Evolutionary conservation across 2,329 filamentous ascomycete genomes (phyloP).

Genomic region (Beauveria sp.): DNA sequence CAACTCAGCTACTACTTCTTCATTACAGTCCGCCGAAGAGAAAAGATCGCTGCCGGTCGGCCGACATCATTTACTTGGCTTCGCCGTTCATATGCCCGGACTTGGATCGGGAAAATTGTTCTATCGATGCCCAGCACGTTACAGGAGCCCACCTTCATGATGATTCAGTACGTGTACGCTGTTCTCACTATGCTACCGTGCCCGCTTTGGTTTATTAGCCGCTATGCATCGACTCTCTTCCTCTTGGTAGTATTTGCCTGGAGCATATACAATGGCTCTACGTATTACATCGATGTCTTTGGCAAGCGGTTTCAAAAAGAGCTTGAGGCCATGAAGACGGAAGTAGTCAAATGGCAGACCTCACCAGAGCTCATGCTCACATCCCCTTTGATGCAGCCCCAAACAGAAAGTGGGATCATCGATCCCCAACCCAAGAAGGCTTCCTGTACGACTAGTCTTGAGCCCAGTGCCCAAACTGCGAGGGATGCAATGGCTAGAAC

Average conservation of each 20-base stretch:
- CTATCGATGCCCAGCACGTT: constrained; percentile 65
- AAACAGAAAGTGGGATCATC: constrained; percentile 16
- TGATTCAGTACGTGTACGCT: constrained; percentile 89
- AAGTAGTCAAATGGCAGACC: constrained; percentile 82
- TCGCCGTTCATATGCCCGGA: constrained; percentile 80
- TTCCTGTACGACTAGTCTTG: constrained; percentile 9
- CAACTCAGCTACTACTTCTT: constrained; percentile 89
- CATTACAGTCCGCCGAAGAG: constrained; percentile 88
- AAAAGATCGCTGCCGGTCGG: constrained; percentile 91
- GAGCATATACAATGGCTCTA: constrained; percentile 95
- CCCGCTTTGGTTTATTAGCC: constrained; percentile 88
- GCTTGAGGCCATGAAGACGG: constrained; percentile 77
- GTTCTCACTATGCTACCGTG: constrained; percentile 90
- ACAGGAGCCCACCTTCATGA: constrained; percentile 90
- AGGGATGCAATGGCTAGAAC: constrained; percentile 17
- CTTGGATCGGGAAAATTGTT: constrained; percentile 80
- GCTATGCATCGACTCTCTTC: constrained; percentile 70
- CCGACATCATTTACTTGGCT: constrained; percentile 98
- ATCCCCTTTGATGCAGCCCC: constrained; percentile 27
- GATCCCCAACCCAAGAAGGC: not conserved
- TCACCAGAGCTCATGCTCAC: constrained; percentile 40
- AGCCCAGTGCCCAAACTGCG: constrained; percentile 2
- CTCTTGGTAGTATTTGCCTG: constrained; percentile 78
- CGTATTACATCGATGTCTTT: constrained; percentile 97
- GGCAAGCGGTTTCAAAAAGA: constrained; percentile 96